Base-by-base conservation (phyloP, 345 rosid species). In the Aethionema arabicum region DNA sequence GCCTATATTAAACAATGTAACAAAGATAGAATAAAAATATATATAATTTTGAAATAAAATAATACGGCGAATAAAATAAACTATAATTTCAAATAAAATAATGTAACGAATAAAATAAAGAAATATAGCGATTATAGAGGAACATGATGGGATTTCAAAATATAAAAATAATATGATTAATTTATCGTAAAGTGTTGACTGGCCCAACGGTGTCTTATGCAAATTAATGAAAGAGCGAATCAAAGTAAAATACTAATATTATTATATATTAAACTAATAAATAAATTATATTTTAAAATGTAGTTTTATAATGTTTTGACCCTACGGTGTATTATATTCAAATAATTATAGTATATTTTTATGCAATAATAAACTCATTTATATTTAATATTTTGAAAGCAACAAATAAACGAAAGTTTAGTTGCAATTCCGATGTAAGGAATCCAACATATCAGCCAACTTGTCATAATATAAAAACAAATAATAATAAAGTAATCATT, bases 341-440 rank as follows among this genome's bases (percentile, higher is more conserved):
- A 21, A 21, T 21, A 21, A 1, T 21, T 21, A 33, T 35, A 3
- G 8, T 33, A n/a, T 35, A 15, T 14, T 0, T 31, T 32, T 8
- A 3, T 10, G 12, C 7, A 31, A 10, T 32, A 59, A 47, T 15
- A 14, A 6, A 32, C n/a, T 38, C 39, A 4, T 4, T 14, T 13
- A 4, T 29, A 36, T 14, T 31, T 11, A 9, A 59, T 32, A 11
- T 3, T 11, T 4, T 10, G 38, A 13, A 52, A 47, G 40, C 52
- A 37, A 56, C 69, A 55, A 40, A 33, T 32, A 15, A 63, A 30
- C 52, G 69, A 63, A 70, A 63, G 74, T 31, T 57, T 64, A 3
- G 59, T 64, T 64, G 69, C 70, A 71, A 59, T 71, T 58, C 60
- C 65, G 11, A 71, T 57, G 65, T 57, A 70, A 58, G 66, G 61